A percentile compares a stretch with the other conserved stretches of the same genome.
Conservation (phyloP, 2,329 filamentous ascomycete genomes). For the Alternaria triticina region DNA sequence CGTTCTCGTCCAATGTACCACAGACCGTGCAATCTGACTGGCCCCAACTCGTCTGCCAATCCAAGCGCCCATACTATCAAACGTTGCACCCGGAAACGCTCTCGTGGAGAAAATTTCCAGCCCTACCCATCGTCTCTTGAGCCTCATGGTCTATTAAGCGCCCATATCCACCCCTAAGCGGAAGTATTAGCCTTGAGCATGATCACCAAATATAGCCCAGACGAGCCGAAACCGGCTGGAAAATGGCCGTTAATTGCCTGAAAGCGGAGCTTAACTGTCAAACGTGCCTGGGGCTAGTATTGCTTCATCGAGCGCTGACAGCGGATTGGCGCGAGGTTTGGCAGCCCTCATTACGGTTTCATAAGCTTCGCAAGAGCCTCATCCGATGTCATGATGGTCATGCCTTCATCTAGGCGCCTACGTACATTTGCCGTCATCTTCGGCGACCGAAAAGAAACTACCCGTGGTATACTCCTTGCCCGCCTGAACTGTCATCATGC, state of each 20-base stretch:
- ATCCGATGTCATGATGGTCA: constrained; percentile 20
- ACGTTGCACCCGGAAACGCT: constrained; percentile 37
- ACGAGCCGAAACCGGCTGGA: constrained; percentile 25
- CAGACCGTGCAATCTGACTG: constrained; percentile 26
- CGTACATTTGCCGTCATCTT: constrained; percentile 13
- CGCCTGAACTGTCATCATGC: constrained; percentile 1
- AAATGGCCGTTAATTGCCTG: constrained; percentile 41
- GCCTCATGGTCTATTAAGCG: constrained; percentile 45
- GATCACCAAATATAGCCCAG: constrained; percentile 43
- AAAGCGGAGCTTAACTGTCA: constrained; percentile 25
- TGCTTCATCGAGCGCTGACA: constrained; percentile 23
- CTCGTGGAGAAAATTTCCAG: constrained; percentile 25
- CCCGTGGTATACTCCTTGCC: not conserved
- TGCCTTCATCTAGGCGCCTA: constrained; percentile 39
- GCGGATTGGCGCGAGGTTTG: constrained; percentile 19
- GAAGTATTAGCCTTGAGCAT: constrained; percentile 34
- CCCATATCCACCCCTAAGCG: constrained; percentile 21
- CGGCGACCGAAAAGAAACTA: constrained; percentile 5
- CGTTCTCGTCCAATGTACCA: constrained; percentile 17
- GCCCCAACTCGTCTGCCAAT: constrained; percentile 24
- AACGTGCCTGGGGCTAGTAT: constrained; percentile 22
- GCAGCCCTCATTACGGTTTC: constrained; percentile 24
- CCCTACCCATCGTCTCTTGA: constrained; percentile 27
- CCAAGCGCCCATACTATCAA: constrained; percentile 41
- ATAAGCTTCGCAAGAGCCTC: constrained; percentile 23